Percentiles rank a stretch among this genome's conserved stretches.
Conservation (phyloP, 163 green algal genomes). For the Scenedesmus sp. region DNA sequence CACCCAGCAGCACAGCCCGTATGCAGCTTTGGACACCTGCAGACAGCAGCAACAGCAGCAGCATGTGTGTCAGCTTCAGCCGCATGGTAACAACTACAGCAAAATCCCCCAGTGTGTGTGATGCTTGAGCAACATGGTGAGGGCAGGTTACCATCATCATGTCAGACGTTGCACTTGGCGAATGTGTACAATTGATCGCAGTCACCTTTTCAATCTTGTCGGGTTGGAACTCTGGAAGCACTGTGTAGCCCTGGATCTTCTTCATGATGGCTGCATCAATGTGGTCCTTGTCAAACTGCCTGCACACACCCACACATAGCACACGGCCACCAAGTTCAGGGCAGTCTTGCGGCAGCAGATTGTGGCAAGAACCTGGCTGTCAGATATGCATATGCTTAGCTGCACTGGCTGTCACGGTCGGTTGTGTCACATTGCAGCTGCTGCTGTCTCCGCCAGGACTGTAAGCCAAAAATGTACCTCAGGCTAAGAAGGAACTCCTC, state of each 20-base stretch:
- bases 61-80: conserved; percentile 3
- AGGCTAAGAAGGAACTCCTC: conserved; percentile 77
- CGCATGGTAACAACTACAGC: not conserved
- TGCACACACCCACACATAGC: conserved; percentile 8
- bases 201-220: conserved; percentile 74
- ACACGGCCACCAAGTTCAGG: not conserved
- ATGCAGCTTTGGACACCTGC: conserved; percentile 74
- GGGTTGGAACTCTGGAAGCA: conserved; percentile 80
- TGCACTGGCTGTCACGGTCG: too few species aligned
- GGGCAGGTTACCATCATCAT: too few species aligned
- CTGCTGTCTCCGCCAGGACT: too few species aligned
- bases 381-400: not conserved
- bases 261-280: conserved; percentile 78
- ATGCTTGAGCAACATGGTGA: too few species aligned
- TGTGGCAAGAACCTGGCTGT: not conserved
- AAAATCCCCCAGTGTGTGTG: not conserved
- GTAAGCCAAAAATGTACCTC: too few species aligned
- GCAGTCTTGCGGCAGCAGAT: too few species aligned
- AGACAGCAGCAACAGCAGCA: conserved; percentile 31
- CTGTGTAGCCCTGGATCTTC: conserved; percentile 75
- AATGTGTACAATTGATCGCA: not conserved
- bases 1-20: conserved; percentile 82
- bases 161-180: not conserved
- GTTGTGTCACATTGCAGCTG: too few species aligned
- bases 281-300: conserved; percentile 82